A percentile compares a stretch with the other conserved stretches of the same genome.
These are phyloP conservation scores for Sclerotinia minor DNA, from an alignment of 2,329 filamentous ascomycete species.

Conservation along the genomic window DNA sequence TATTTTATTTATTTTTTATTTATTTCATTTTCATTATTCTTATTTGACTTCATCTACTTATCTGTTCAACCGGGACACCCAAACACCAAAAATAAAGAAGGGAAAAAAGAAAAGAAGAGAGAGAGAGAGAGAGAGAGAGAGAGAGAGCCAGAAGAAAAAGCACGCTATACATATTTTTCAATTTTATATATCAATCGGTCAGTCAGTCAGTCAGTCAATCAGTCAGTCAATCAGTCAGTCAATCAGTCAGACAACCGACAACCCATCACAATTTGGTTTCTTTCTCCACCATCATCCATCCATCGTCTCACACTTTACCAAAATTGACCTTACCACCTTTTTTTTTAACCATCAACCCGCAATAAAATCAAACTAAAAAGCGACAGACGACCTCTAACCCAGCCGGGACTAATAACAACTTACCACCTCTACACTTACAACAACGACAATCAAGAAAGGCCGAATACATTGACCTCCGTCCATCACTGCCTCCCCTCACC, in stretches of 20 bases:
- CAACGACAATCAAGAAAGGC: constrained; percentile 2
- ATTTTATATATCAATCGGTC: background rate
- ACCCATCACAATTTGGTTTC: constrained; percentile 6
- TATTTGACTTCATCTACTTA: background rate
- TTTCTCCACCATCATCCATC: constrained; percentile 14
- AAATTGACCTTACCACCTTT: constrained; percentile 9
- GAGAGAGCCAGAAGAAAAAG: background rate
- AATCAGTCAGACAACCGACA: background rate
- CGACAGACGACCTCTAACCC: constrained; percentile 9
- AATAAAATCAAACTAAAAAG: constrained; percentile 18
- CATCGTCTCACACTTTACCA: constrained; percentile 3
- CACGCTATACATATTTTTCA: background rate
- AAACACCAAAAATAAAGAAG: background rate
- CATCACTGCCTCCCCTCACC: constrained; percentile 16
- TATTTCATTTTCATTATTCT: background rate
- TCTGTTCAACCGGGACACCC: background rate
- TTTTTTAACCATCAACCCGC: background rate
- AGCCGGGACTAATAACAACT: background rate
- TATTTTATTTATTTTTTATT: background rate
- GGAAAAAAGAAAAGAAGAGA: too few relatives aligned
- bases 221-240: too few relatives aligned
- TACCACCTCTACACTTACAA: background rate
- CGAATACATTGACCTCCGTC: constrained; percentile 13
- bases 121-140: too few relatives aligned
- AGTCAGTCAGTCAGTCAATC: too few relatives aligned